Conservation (phyloP, 2,329 filamentous ascomycete species). For the Venturia asperata region DNA sequence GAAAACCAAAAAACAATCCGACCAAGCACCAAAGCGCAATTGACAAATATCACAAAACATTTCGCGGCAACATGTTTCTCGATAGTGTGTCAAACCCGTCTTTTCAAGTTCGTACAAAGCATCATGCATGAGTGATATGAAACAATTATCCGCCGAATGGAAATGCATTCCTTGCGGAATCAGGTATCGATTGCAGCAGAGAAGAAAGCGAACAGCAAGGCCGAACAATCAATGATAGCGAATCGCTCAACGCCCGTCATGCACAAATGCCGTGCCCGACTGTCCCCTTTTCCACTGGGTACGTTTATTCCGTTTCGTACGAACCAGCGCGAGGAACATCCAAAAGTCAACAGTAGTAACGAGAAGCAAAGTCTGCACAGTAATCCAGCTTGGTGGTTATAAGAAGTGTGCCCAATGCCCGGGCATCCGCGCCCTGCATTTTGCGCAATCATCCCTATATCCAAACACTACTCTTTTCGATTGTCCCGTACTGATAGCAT, state of each 20-base stretch:
- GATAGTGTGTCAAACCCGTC: background rate
- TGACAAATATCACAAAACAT: background rate
- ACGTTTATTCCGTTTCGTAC: background rate
- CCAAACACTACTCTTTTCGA: constrained; percentile 42
- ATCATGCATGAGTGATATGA: constrained; percentile 4
- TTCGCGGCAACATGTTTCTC: background rate
- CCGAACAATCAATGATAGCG: background rate
- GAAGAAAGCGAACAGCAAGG: background rate
- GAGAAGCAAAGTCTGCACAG: background rate
- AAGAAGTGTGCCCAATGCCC: constrained; percentile 46
- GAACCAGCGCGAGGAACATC: background rate
- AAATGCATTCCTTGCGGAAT: background rate
- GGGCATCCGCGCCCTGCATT: constrained; percentile 41
- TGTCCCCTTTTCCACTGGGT: background rate
- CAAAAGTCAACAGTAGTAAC: background rate
- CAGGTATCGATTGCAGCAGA: background rate
- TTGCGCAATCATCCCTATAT: constrained; percentile 44
- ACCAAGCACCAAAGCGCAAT: background rate
- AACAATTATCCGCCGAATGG: background rate
- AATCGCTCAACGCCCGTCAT: background rate
- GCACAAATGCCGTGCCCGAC: background rate
- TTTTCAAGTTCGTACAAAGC: background rate
- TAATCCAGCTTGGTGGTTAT: background rate
- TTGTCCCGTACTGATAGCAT: constrained; percentile 30
- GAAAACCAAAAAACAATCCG: too few species aligned